These are phyloP conservation scores for Paxillus ammoniavirescens DNA, from an alignment of 768 basidiomycete species.

Conservation along the genomic window DNA sequence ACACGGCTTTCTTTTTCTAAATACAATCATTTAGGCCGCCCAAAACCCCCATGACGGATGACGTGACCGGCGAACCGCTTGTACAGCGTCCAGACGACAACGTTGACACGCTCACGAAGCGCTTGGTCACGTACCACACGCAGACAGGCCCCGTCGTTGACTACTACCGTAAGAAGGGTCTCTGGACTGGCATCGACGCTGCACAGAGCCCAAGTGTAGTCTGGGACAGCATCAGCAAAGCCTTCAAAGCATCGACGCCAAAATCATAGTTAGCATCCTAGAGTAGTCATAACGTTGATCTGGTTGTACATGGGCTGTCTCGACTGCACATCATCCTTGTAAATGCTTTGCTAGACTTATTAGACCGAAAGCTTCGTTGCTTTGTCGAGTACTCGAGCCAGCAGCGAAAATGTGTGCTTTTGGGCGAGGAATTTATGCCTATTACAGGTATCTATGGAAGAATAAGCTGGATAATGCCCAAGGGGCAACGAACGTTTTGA, in stretches of 20 bases:
- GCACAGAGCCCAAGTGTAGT: constrained; percentile 91
- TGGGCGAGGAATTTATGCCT: constrained; percentile 1
- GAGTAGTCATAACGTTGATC: background rate
- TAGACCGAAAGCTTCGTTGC: constrained; percentile 11
- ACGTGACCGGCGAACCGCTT: constrained; percentile 92
- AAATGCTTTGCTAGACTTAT: constrained; percentile 19
- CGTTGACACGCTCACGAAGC: constrained; percentile 89
- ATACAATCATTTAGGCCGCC: constrained; percentile 67
- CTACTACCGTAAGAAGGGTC: constrained; percentile 89
- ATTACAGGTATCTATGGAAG: constrained; percentile 22
- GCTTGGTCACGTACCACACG: constrained; percentile 82
- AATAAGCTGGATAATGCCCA: too few species aligned
- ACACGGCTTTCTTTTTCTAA: constrained; percentile 12
- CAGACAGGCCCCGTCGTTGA: constrained; percentile 96
- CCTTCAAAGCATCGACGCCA: constrained; percentile 45
- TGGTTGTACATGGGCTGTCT: constrained; percentile 1
- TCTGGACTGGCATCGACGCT: constrained; percentile 91
- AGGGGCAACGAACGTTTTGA: constrained; percentile 7
- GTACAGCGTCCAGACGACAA: constrained; percentile 99
- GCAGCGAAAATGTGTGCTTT: constrained; percentile 2
- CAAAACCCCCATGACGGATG: constrained; percentile 93
- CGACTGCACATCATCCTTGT: constrained; percentile 25
- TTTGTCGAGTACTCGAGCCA: constrained; percentile 1
- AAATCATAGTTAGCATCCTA: constrained; percentile 12
- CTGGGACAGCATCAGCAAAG: constrained; percentile 76